Base-by-base conservation (phyloP, 768 basidiomycete species). In the Psilocybe tampanensis region DNA sequence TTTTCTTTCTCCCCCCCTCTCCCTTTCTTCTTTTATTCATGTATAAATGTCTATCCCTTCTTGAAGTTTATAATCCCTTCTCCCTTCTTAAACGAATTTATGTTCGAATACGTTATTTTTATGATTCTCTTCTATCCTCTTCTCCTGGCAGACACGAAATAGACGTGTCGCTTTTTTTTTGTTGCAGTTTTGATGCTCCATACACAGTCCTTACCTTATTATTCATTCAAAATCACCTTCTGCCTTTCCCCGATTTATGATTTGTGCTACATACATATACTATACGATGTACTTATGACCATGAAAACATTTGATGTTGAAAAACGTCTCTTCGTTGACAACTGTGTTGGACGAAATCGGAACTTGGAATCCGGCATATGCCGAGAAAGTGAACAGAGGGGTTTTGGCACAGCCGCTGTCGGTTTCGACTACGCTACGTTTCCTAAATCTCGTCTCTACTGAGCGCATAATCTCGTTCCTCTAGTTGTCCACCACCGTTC, bases 191-290 rank as follows among this genome's bases (percentile, higher is more conserved):
- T 50, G 36, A 52, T 36, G 50, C 48, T 53, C 55, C 51, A 29
- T 44, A 60, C 60, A 65, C 64, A 45, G 54, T 65, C 64, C 58
- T 65, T 65, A 62, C 50, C 32, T 55, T 60, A 48, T 29, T 43
- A 47, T 39, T 13, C 36, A 39, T n/a, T 39, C 36, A 39, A 39
- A 39, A 39, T 39, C 15, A 8, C 4, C 36, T 39, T n/a, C 3
- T 39, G 13, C 15, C 36, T 5, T 3, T 39, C 15, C n/a, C n/a
- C n/a, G n/a, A n/a, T 39, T 39, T 39, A 39, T 39, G 36, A 3
- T n/a, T 39, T 39, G 13, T n/a, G 36, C n/a, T 39, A n/a, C 36
- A 39, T 39, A 39, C 36, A n/a, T 13, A 39, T 39, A 39, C 36
- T 39, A 39, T 39, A 39, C 15, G 36, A 39, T 39, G 36, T 39